Evolutionary conservation across 192 early-diverging fungal genomes (phyloP), one percentile per base, ranked within the genome.

Genomic region (Umbelopsis sp.): DNA sequence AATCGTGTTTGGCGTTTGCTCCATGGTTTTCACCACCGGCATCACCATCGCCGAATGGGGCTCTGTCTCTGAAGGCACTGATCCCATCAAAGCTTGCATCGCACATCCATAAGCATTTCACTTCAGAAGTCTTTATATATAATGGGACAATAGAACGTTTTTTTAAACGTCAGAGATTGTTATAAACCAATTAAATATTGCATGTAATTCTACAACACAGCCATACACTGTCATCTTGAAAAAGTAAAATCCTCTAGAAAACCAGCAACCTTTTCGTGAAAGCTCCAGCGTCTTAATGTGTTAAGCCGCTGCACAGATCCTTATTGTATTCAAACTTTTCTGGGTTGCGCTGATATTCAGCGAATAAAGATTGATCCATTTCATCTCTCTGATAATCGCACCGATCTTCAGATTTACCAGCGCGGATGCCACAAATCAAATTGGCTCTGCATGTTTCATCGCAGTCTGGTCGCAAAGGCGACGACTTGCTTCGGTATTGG

Each of bases 21-120:
- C 90, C 9, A 88, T 92, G 75, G 55, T 92, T 10, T 97, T 95
- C 76, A 93, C 93, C 22, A 97, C 95, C 1, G 88, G 76, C 53
- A 88, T 91, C 53, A 93, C 92, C 22, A 74, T 97, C 12, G 78
- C 82, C 67, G 78, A 89, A 64, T 89, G 90, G 90, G 74, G 76
- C 8, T 22, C 47, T 33, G 69, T 53, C n/a, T 71, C 67, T 41
- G 66, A 51, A 15, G 44, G 46, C n/a, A 49, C 45, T 16, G 33
- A 61, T 21, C 75, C 77, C 12, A 65, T 69, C 20, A 21, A 65
- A 20, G 67, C 73, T 71, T 78, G 74, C 30, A 47, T 61, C 13
- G 55, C 55, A 7, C 55, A 61, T 61, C 18, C 30, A 11, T 61
- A 61, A 55, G 11, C 18, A 27, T 58, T 27, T n/a, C 55, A 16